Evolutionary conservation across 2,329 filamentous ascomycete genomes (phyloP), one percentile per base, ranked within the genome.

Genomic region (Cordyceps farinosa): DNA sequence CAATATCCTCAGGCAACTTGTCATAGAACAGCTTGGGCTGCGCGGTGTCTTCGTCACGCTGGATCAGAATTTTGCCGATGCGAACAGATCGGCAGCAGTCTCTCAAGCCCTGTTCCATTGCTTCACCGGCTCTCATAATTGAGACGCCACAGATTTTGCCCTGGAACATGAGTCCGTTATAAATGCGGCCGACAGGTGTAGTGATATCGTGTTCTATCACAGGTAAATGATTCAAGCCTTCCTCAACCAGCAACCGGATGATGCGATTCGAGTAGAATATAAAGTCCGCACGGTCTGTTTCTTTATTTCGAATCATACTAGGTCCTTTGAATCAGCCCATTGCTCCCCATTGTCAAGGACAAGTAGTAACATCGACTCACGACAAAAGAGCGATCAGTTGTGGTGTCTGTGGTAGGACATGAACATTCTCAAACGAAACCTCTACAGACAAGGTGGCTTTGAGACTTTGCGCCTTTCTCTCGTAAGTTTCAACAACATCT

Each of bases 181-280:
- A 99, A 59, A 87, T 86, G 66, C 89, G 88, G 47, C 93, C 94
- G 50, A 97, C 90, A 0, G 95, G 95, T 7, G 95, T 98, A 48
- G 89, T 96, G 72, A 99, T 90, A 36, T 88, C 87, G 71, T 96
- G 91, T 73, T 92, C 89, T 59, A 96, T 87, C 22, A 96, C 92
- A 1, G 95, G 95, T 48, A 99, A 85, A 76, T 99, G 95, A 77
- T 99, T 99, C 61, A 99, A 83, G 4, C 95, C 95, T 78, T 99
- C 95, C 77, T 99, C 95, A 47, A 99, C 95, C 7, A 99, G 84
- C 48, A 99, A 84, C 38, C 95, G 91, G 75, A 98, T 98, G 75
- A 99, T 98, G 65, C 95, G 88, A 79, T 99, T 99, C 50, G 93
- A 97, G 80, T 98, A 97, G 80, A 99, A 99, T 74, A 99, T 97